Evolutionary conservation across 2,329 filamentous ascomycete species (phyloP), one percentile per base, ranked within the genome.

Genomic region (Echinosphaeria canescens): DNA sequence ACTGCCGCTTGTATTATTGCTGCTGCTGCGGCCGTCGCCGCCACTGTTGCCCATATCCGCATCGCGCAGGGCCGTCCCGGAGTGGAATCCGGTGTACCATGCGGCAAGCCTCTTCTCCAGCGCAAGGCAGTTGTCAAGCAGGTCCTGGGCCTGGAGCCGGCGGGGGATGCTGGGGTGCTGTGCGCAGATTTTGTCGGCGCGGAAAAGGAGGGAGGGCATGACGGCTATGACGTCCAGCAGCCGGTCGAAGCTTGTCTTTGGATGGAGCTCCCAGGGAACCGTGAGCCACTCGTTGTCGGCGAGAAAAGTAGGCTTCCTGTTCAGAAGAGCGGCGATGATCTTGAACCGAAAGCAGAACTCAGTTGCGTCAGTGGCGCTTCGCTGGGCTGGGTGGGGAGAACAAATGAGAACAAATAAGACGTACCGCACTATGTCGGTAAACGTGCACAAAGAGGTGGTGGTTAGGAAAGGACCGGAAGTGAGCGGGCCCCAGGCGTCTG

Each of bases 381-480:
- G n/a, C 22, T n/a, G 11, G 7, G 18, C 8, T 8, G 18, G 18
- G n/a, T 8, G 18, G 8, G 8, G 18, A n/a, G 18, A 20, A n/a
- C n/a, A 8, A n/a, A n/a, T n/a, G 18, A n/a, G 18, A 20, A 8
- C n/a, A n/a, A n/a, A 20, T 20, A n/a, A 22, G 6, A 48, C 60
- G 47, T 46, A 65, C 62, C 24, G 55, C 56, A 25, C 47, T 52
- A 10, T 56, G 59, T 14, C 63, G 54, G 34, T 59, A 67, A 5
- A 67, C 50, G 9, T 61, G 51, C 14, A 54, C 53, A 29, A 67
- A 68, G 38, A 62, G 66, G 36, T 68, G 62, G 30, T 68, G 63
- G 9, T 56, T 49, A 2, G 63, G 63, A 28, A 68, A 68, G 0
- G 42, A 42, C 20, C 47, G 47, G 32, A 63, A 67, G 23, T 44